Base-by-base conservation (phyloP, 768 basidiomycete genomes). In the Cantharellus anzutake region DNA sequence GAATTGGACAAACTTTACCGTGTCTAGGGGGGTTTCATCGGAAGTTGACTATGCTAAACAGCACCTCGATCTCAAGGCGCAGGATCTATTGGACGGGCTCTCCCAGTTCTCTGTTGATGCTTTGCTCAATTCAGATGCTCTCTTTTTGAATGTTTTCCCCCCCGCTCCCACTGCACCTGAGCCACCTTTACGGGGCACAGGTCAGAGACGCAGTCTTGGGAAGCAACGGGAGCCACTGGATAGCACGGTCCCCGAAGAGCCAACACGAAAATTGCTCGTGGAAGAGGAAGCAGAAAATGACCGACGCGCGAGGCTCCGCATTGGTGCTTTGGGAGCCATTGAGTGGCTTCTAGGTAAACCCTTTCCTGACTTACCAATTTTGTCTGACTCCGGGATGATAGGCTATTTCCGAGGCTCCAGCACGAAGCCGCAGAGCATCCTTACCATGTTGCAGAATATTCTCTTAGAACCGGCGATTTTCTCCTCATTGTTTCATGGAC, bases 231-330 rank as follows among this genome's bases (percentile, higher is more conserved):
- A 55, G 52, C 38, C 52, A 11, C 11, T 11, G 7, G 52, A 55
- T 37, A 29, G 29, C 44, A 1, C 11, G 11, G 44, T 29, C 29
- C 44, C 58, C n/a, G 60, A 59, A 29, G 61, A 61, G 40, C 7
- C 38, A 34, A 4, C 53, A 4, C 0, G 57, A 3, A 61, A 57
- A 35, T 5, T 41, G 3, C 83, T 84, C 29, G 79, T 78, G 34
- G 73, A 76, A 2, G 83, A 85, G 58, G 88, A 91, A 69, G 77
- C 70, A 51, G 81, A 83, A 57, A 66, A 69, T n/a, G 88, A 91
- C 65, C 71, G 83, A 51, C 76, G 74, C 53, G 86, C 83, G 4
- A 74, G 88, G 57, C 63, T 90, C 56, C 74, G 88, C 20, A 76
- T 84, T 7, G 78, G 80, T 39, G 83, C 79, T 2, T 72, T 90